A percentile compares a stretch with the other conserved stretches of the same genome.
phyloP scores from a whole-genome alignment of 2,329 filamentous ascomycete genomes.

The Fusarium chuoi region DNA sequence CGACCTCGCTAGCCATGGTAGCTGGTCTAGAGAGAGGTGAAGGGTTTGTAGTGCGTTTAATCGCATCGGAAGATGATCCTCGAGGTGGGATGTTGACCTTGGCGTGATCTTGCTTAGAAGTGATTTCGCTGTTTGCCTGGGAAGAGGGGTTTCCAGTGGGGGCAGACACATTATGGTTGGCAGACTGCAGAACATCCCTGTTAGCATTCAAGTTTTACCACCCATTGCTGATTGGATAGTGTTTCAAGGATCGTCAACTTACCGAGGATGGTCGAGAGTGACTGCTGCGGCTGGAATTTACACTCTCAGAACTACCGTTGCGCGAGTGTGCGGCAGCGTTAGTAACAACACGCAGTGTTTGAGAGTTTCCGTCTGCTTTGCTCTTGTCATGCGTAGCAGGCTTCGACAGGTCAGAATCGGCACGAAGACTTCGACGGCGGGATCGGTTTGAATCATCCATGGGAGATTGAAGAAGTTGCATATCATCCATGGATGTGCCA shows the following conservation, averaged over 20 bases:
- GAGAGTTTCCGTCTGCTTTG: conserved; percentile 53
- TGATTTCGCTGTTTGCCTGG: conserved; percentile 58
- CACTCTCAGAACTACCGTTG: conserved; percentile 73
- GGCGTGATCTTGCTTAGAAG: conserved; percentile 62
- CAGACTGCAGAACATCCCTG: conserved; percentile 61
- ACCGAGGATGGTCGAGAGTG: conserved; percentile 73
- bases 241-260: conserved; percentile 55
- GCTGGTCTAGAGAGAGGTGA: conserved; percentile 80
- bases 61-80: conserved; percentile 72
- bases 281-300: conserved; percentile 66
- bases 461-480: conserved; percentile 67
- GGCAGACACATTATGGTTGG: conserved; percentile 67
- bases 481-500: conserved; percentile 73
- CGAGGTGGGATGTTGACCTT: conserved; percentile 70
- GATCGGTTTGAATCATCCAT: conserved; percentile 79
- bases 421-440: conserved; percentile 83
- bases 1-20: conserved; percentile 67
- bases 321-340: conserved; percentile 49
- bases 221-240: conserved; percentile 58
- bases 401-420: conserved; percentile 51
- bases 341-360: conserved; percentile 52
- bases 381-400: conserved; percentile 35
- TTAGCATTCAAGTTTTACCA: conserved; percentile 58
- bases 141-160: conserved; percentile 65
- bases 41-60: conserved; percentile 72